A percentile compares a stretch with the other conserved stretches of the same genome.
Conservation (phyloP, 129 eudicot genomes). For the Deinandra increscens region DNA sequence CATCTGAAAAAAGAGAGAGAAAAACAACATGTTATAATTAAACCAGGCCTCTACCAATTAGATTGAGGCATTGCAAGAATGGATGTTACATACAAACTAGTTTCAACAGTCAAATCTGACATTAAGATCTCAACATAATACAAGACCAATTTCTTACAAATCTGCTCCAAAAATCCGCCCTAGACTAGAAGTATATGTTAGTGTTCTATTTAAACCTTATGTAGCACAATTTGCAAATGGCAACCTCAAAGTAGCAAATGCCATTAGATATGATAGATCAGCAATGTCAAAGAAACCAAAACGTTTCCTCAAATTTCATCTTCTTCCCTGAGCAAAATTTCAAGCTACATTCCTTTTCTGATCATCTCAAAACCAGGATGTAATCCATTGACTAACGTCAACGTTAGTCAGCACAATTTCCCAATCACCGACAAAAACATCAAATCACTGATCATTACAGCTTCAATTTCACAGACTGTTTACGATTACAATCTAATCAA, state of each 20-base stretch:
- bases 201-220: not conserved
- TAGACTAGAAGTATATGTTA: not conserved
- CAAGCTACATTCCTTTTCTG: conserved; percentile 24
- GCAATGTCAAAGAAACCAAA: conserved; percentile 4
- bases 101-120: not conserved
- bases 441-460: conserved; percentile 13
- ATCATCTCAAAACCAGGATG: conserved; percentile 10
- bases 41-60: not conserved
- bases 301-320: not conserved
- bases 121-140: conserved; percentile 9
- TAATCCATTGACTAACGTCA: conserved; percentile 12
- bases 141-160: conserved; percentile 19
- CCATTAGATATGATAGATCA: not conserved
- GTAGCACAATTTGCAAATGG: not conserved
- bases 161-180: not conserved
- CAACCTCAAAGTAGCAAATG: conserved; percentile 10
- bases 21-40: not conserved
- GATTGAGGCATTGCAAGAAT: not conserved
- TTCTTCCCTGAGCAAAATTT: not conserved
- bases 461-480: conserved; percentile 11
- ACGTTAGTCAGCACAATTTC: conserved; percentile 10
- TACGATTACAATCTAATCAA: conserved; percentile 8
- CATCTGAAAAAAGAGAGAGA: not conserved
- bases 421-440: conserved; percentile 12
- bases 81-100: not conserved